Evolutionary conservation across 2,329 filamentous ascomycete species (phyloP).

Genomic region (Endothia cerciana): DNA sequence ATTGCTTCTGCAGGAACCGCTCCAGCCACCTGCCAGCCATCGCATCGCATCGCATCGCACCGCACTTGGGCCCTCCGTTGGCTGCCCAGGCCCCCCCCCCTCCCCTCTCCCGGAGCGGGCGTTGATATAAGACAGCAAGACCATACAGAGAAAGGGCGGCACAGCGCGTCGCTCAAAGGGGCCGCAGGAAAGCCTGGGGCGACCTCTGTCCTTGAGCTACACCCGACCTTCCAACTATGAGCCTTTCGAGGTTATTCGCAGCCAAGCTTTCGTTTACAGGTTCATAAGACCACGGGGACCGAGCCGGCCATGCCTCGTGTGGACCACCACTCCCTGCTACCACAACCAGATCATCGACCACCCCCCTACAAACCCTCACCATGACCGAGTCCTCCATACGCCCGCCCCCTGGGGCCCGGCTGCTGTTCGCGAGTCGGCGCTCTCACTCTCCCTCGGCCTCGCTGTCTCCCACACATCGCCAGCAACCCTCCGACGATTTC

Average conservation of each 20-base stretch:
- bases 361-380: conserved; percentile 6
- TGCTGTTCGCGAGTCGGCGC: conserved; percentile 44
- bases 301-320: conserved; percentile 29
- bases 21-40: conserved; percentile 11
- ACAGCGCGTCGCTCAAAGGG: conserved; percentile 12
- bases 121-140: neutral
- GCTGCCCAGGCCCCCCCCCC: conserved; percentile 12
- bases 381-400: conserved; percentile 44
- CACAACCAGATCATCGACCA: conserved; percentile 22
- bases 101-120: neutral
- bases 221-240: conserved; percentile 25
- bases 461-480: conserved; percentile 52
- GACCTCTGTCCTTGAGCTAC: conserved; percentile 8
- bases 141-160: conserved; percentile 11
- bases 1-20: conserved; percentile 22
- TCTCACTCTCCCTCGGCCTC: conserved; percentile 45
- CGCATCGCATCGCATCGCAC: no score
- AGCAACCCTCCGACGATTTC: conserved; percentile 57
- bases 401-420: conserved; percentile 42
- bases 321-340: conserved; percentile 17
- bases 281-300: conserved; percentile 28
- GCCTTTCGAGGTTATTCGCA: conserved; percentile 25
- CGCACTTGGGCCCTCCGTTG: neutral
- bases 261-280: conserved; percentile 28
- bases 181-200: conserved; percentile 1